phyloP scores from a whole-genome alignment of 2,329 filamentous ascomycete genomes.

The Plenodomus tracheiphilus region DNA sequence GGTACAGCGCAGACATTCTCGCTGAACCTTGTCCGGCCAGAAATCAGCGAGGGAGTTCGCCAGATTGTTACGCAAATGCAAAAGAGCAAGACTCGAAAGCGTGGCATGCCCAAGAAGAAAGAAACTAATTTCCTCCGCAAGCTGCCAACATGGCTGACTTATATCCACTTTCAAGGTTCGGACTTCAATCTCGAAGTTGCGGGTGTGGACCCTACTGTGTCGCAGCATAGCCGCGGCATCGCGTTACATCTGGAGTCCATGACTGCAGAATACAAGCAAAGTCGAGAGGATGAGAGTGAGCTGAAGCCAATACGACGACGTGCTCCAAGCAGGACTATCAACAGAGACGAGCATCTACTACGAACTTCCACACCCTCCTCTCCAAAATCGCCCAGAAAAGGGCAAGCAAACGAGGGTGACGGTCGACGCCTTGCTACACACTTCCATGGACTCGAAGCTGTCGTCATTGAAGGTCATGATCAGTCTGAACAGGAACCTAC shows the following conservation, averaged over 20 bases:
- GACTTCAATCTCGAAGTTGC: slow-evolving; percentile 91
- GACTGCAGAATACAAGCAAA: slow-evolving; percentile 85
- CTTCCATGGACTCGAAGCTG: slow-evolving; percentile 81
- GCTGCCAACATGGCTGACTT: slow-evolving; percentile 80
- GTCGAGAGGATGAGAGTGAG: slow-evolving; percentile 68
- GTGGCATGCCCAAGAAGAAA: slow-evolving; percentile 46
- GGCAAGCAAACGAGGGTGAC: slow-evolving; percentile 60
- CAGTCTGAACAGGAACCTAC: slow-evolving; percentile 86
- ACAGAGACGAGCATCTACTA: slow-evolving; percentile 65
- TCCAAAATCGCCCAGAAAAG: slow-evolving; percentile 56
- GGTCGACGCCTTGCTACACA: slow-evolving; percentile 81
- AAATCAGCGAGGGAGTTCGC: slow-evolving; percentile 88
- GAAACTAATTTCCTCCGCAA: slow-evolving; percentile 69
- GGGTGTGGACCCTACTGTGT: slow-evolving; percentile 82
- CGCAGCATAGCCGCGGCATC: slow-evolving; percentile 77
- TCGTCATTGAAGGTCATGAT: slow-evolving; percentile 85
- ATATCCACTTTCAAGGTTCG: slow-evolving; percentile 81
- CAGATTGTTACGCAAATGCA: slow-evolving; percentile 87
- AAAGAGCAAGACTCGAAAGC: slow-evolving; percentile 45
- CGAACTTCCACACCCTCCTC: slow-evolving; percentile 55
- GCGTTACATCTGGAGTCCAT: slow-evolving; percentile 86
- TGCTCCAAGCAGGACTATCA: slow-evolving; percentile 66
- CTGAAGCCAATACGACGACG: slow-evolving; percentile 66
- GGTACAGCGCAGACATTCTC: slow-evolving; percentile 85
- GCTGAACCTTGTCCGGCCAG: slow-evolving; percentile 84